Evolutionary conservation across 2,329 filamentous ascomycete species (phyloP).

Genomic region (Clonostachys rhizophaga): DNA sequence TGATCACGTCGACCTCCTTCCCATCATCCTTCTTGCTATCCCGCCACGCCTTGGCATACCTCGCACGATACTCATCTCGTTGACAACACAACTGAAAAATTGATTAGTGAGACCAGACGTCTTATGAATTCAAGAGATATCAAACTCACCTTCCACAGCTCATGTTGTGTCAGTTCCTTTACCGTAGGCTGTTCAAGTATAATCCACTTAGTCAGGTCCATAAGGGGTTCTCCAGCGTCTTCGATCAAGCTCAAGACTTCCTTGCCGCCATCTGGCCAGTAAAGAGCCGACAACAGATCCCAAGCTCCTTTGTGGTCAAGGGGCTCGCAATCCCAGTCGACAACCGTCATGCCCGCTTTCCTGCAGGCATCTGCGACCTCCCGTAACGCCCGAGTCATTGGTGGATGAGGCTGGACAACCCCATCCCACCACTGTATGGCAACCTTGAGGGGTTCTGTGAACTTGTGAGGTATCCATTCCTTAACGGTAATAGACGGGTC

Average conservation of each 20-base stretch:
- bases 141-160: conserved; percentile 29
- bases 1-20: conserved; percentile 50
- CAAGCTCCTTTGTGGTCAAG: conserved; percentile 46
- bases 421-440: conserved; percentile 56
- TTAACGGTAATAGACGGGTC: conserved; percentile 23
- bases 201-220: conserved; percentile 55
- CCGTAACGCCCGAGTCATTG: conserved; percentile 49
- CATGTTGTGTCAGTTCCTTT: conserved; percentile 27
- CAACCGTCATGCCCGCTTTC: conserved; percentile 43
- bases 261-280: conserved; percentile 57
- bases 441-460: conserved; percentile 46
- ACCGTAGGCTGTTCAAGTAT: conserved; percentile 45
- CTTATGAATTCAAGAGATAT: background rate
- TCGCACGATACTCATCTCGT: conserved; percentile 30
- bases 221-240: conserved; percentile 50
- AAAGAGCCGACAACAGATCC: conserved; percentile 36
- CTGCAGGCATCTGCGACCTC: conserved; percentile 45
- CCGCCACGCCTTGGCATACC: conserved; percentile 31
- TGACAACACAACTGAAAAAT: conserved; percentile 16
- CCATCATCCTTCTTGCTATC: conserved; percentile 18
- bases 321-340: conserved; percentile 46
- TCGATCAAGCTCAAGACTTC: conserved; percentile 44
- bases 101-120: background rate
- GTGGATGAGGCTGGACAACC: conserved; percentile 55
- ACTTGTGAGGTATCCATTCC: conserved; percentile 25